Evolutionary conservation across 106 monocot genomes (phyloP), one percentile per base, ranked within the genome.

Genomic region (Dactylorhiza incarnata): DNA sequence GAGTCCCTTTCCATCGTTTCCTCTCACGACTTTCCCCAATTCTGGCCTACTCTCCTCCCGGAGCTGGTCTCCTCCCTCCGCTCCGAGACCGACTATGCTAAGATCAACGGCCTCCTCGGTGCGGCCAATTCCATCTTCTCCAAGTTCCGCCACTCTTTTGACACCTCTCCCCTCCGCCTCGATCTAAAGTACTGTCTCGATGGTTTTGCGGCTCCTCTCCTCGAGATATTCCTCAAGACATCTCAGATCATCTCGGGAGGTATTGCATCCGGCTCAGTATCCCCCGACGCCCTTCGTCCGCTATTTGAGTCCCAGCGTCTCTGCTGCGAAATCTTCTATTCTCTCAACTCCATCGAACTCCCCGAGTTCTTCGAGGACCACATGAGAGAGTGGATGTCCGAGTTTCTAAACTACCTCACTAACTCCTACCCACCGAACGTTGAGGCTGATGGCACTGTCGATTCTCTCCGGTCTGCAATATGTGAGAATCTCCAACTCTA

Each of bases 351-450:
- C 15, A 78, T 99, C 45, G 97, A 99, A 46, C 83, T 99, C 12
- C 97, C 97, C 7, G 97, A 99, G 75, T 99, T 91, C 76, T 99
- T 99, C 23, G 97, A 99, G 83, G 97, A 99, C 65, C 94, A 99
- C 72, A 99, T 99, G 97, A 77, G 79, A 47, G 89, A 99, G 83
- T 99, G 97, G 97, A 99, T 99, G 97, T 56, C 83, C 1, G 86
- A 88, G 85, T 99, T 99, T 58, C 56, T 56, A 37, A 69, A 59
- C 8, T 99, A 94, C 65, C 86, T 99, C 19, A 88, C 83, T 14
- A 83, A 81, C 3, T 49, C 81, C 17, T 99, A 86, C 51, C 48
- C 87, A 0, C 51, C 73, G 0, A 70, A 75, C 1, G 74, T 93
- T 19, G 96, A 97, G 84, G 70, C 78, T 2, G 91, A 93, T 23